Evolutionary conservation across 2,329 filamentous ascomycete species (phyloP).

Genomic region (Alternaria ventricosa): DNA sequence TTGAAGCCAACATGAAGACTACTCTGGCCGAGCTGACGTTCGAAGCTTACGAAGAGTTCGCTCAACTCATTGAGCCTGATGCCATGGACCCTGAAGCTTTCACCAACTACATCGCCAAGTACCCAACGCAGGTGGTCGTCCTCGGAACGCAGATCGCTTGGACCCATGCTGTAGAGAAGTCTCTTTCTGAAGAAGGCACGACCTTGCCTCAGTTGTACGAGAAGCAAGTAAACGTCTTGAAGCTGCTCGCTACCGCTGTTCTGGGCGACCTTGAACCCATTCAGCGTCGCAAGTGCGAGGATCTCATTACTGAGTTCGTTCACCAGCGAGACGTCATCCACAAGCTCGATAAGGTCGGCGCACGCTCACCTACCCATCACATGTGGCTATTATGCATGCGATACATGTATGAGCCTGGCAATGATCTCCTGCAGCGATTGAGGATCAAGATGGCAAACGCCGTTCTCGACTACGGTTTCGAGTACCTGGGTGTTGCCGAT

Average conservation of each 20-base stretch:
- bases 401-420: slow-evolving; percentile 84
- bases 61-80: slow-evolving; percentile 74
- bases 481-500: slow-evolving; percentile 96
- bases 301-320: slow-evolving; percentile 97
- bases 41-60: slow-evolving; percentile 84
- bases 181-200: slow-evolving; percentile 74
- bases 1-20: slow-evolving; percentile 92
- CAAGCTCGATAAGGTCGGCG: slow-evolving; percentile 78
- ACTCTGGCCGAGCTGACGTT: slow-evolving; percentile 89
- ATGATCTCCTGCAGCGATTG: slow-evolving; percentile 81
- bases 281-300: slow-evolving; percentile 94
- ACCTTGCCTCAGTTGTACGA: slow-evolving; percentile 75
- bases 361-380: slow-evolving; percentile 78
- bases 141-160: slow-evolving; percentile 92
- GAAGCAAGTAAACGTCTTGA: slow-evolving; percentile 82
- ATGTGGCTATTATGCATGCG: slow-evolving; percentile 97
- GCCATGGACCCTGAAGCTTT: slow-evolving; percentile 74
- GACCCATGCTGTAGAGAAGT: slow-evolving; percentile 84
- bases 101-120: slow-evolving; percentile 79
- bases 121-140: slow-evolving; percentile 93
- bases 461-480: slow-evolving; percentile 92
- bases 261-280: slow-evolving; percentile 87
- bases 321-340: slow-evolving; percentile 95
- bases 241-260: slow-evolving; percentile 85
- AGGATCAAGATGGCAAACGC: slow-evolving; percentile 97